Evolutionary conservation across 2,329 filamentous ascomycete species (phyloP).

Genomic region (Sarocladium kiliense): DNA sequence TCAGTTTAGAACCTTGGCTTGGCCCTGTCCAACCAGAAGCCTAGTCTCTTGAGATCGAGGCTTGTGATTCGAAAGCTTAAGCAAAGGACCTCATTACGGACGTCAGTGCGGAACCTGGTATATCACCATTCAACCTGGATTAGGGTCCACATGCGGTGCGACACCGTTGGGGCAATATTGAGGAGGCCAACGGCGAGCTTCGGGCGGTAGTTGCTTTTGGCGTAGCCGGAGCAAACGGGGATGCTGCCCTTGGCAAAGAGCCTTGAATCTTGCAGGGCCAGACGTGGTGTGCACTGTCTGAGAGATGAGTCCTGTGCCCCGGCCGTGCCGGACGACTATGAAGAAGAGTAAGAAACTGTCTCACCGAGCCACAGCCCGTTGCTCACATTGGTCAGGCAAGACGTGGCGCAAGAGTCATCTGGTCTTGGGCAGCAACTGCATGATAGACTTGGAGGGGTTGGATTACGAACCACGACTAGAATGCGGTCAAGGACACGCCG

Average conservation of each 20-base stretch:
- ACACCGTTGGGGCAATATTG: conserved; percentile 1
- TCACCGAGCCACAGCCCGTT: not conserved
- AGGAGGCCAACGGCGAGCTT: not conserved
- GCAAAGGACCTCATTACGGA: not conserved
- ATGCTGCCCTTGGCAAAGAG: not conserved
- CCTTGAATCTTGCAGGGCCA: not conserved
- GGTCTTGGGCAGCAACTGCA: not conserved
- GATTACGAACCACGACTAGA: not conserved
- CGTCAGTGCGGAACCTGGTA: not conserved
- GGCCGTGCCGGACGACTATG: not conserved
- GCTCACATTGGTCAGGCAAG: not conserved
- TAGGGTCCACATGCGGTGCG: conserved; percentile 2
- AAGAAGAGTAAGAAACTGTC: not conserved
- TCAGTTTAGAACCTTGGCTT: not conserved
- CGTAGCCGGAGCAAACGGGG: not conserved
- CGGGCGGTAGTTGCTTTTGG: conserved; percentile 2
- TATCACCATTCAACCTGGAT: not conserved
- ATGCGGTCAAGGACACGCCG: not conserved
- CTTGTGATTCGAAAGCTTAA: not conserved
- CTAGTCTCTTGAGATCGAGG: not conserved
- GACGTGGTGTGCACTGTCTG: not conserved
- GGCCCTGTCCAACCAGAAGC: not conserved
- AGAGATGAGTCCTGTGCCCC: not conserved
- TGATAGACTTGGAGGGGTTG: not conserved
- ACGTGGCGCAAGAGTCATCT: not conserved